A percentile compares a stretch with the other conserved stretches of the same genome.
phyloP scores from a whole-genome alignment of 2,329 filamentous ascomycete genomes.

The Bipolaris bicolor region DNA sequence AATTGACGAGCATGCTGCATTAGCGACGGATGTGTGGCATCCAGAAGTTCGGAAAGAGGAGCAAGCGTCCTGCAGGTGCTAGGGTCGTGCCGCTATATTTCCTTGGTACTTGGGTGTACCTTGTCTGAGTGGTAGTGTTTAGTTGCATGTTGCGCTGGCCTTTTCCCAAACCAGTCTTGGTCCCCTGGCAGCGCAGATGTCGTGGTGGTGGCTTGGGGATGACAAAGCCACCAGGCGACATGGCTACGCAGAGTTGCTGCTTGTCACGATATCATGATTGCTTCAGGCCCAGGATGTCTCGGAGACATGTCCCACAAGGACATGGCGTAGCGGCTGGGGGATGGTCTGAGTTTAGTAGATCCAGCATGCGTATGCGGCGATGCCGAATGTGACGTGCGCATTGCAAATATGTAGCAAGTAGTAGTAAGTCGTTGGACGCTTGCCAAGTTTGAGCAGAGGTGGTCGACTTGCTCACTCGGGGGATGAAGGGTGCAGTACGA shows the following conservation, averaged over 20 bases:
- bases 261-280: constrained; percentile 1
- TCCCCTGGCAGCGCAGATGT: constrained; percentile 18
- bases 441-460: too few species aligned
- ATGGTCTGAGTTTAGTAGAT: constrained; percentile 21
- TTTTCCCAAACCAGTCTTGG: constrained; percentile 15
- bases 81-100: constrained; percentile 21
- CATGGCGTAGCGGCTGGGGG: constrained; percentile 14
- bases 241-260: constrained; percentile 2
- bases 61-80: constrained; percentile 21
- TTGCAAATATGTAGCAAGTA: too few species aligned
- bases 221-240: not conserved
- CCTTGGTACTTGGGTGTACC: constrained; percentile 11
- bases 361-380: constrained; percentile 4
- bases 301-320: constrained; percentile 20
- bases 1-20: constrained; percentile 25
- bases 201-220: not conserved
- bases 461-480: too few species aligned
- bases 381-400: constrained; percentile 16
- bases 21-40: constrained; percentile 28
- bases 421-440: too few species aligned
- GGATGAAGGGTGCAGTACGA: not conserved
- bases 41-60: constrained; percentile 25
- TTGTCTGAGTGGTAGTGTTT: not conserved
- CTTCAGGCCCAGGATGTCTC: constrained; percentile 13
- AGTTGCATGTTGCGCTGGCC: constrained; percentile 20